Percentiles rank a stretch among this genome's conserved stretches.
Evolutionary conservation across 2,329 filamentous ascomycete species (phyloP).

Genomic region (Neofusicoccum laricinum): DNA sequence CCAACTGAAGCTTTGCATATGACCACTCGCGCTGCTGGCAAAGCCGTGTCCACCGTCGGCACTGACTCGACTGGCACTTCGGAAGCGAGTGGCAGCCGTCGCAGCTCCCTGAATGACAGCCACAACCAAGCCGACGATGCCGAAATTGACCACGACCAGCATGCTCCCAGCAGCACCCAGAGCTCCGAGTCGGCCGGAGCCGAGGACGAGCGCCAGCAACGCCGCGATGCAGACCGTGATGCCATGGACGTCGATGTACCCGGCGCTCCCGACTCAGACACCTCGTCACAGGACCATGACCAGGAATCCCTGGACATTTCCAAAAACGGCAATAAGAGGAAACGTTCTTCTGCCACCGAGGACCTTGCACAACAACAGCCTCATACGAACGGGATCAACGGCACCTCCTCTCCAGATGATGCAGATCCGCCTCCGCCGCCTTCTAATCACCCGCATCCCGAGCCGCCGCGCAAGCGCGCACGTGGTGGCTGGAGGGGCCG

Average conservation of each 20-base stretch:
- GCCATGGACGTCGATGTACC: conserved; percentile 5
- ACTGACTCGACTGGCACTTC: conserved; percentile 31
- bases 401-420: background rate
- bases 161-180: background rate
- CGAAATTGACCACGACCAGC: background rate
- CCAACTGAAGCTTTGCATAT: conserved; percentile 49
- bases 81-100: conserved; percentile 36
- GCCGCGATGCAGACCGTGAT: background rate
- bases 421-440: background rate
- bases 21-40: conserved; percentile 45
- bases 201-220: conserved; percentile 3
- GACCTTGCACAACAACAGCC: background rate
- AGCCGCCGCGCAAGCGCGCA: conserved; percentile 12
- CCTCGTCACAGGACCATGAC: conserved; percentile 14
- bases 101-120: conserved; percentile 35
- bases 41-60: conserved; percentile 35
- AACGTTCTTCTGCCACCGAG: background rate
- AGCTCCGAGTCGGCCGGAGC: conserved; percentile 7
- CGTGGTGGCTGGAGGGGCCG: conserved; percentile 1
- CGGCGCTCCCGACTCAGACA: conserved; percentile 12
- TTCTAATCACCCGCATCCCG: background rate
- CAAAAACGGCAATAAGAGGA: conserved; percentile 16
- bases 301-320: conserved; percentile 10
- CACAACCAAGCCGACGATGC: background rate
- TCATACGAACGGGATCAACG: conserved; percentile 9